Evolutionary conservation across 345 rosid species (phyloP).

Genomic region (Geranium brycei): DNA sequence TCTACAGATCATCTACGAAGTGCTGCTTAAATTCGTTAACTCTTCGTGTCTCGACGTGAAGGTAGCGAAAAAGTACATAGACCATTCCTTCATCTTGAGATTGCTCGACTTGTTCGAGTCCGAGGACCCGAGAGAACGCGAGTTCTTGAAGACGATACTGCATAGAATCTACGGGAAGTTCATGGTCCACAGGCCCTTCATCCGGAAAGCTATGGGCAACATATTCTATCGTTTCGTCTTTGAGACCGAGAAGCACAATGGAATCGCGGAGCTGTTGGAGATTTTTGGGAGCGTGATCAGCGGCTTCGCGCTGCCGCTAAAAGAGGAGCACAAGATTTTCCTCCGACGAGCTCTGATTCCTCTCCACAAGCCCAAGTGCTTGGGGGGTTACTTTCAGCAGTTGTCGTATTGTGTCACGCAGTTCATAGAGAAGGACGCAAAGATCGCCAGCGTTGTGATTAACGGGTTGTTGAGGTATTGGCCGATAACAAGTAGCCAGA

Average conservation of each 20-base stretch:
- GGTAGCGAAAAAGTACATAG: constrained; percentile 67
- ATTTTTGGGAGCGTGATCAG: constrained; percentile 72
- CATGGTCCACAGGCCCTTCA: constrained; percentile 83
- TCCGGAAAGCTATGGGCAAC: constrained; percentile 62
- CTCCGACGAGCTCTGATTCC: constrained; percentile 74
- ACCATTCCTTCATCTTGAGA: constrained; percentile 66
- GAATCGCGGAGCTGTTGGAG: constrained; percentile 76
- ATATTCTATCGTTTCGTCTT: constrained; percentile 63
- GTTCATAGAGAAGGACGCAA: constrained; percentile 80
- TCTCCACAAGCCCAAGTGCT: constrained; percentile 69
- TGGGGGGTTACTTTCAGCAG: constrained; percentile 72
- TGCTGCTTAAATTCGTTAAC: constrained; percentile 60
- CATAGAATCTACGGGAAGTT: constrained; percentile 73
- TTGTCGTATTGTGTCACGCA: constrained; percentile 60
- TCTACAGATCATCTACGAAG: constrained; percentile 70
- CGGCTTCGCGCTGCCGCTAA: constrained; percentile 76
- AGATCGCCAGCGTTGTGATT: constrained; percentile 46
- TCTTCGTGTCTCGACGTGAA: constrained; percentile 64
- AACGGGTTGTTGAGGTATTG: constrained; percentile 66
- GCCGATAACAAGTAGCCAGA: constrained; percentile 80
- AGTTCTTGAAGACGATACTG: constrained; percentile 60
- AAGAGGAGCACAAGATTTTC: constrained; percentile 89
- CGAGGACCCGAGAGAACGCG: constrained; percentile 78
- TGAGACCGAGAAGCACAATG: constrained; percentile 72
- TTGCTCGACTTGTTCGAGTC: constrained; percentile 72